Conservation (phyloP, 2,329 filamentous ascomycete genomes). For the Fusarium sp. region DNA sequence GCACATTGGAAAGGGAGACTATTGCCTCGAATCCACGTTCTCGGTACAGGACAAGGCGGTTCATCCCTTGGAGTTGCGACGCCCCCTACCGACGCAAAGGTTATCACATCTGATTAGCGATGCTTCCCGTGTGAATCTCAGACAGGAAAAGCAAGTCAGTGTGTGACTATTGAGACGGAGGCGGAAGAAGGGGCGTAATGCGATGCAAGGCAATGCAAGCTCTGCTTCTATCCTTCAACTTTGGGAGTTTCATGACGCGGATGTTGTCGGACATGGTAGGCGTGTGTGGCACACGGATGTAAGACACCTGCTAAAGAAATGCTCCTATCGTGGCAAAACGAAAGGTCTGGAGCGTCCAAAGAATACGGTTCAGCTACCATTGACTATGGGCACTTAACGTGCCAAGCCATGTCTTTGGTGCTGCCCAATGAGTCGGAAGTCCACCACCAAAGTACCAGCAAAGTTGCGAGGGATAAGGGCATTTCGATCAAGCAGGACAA, state of each 20-base stretch:
- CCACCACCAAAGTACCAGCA: neutral
- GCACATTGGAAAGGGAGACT: neutral
- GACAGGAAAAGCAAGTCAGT: constrained; percentile 23
- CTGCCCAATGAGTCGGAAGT: neutral
- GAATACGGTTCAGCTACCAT: constrained; percentile 7
- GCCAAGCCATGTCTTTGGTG: constrained; percentile 1
- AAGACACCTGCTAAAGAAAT: constrained; percentile 30
- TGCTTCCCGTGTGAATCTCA: constrained; percentile 36
- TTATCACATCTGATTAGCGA: constrained; percentile 27
- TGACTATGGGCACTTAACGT: neutral
- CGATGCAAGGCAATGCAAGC: neutral
- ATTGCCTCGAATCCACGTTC: constrained; percentile 13
- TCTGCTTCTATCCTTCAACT: neutral
- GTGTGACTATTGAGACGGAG: neutral
- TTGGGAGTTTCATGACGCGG: constrained; percentile 37
- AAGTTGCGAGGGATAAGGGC: neutral
- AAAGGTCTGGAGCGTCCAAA: constrained; percentile 29
- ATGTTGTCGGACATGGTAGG: constrained; percentile 30
- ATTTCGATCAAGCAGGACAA: neutral
- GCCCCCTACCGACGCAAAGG: constrained; percentile 22
- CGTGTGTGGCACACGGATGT: constrained; percentile 36
- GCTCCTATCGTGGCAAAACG: constrained; percentile 25
- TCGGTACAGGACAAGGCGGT: constrained; percentile 3
- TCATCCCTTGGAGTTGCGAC: constrained; percentile 7
- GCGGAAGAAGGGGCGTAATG: neutral